phyloP scores from a whole-genome alignment of 257 asterid genomes.

The Cinchona pubescens region DNA sequence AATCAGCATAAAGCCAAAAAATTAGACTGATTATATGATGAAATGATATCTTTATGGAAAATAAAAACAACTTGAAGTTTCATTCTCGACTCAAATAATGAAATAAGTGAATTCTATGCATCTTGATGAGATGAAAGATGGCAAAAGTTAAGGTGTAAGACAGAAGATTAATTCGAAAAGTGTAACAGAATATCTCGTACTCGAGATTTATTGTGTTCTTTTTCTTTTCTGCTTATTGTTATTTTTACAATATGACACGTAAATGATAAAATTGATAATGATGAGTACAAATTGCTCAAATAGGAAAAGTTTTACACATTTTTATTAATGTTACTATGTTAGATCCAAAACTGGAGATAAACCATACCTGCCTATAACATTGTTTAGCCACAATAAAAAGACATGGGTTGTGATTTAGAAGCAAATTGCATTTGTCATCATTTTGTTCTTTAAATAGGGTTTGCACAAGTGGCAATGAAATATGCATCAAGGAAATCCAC shows the following conservation, averaged over 20 bases:
- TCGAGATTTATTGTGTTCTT: too few species aligned
- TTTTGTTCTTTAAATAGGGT: not conserved
- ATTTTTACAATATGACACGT: not conserved
- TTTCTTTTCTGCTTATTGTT: not conserved
- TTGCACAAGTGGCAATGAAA: not conserved
- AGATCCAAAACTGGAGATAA: not conserved
- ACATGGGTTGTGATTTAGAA: not conserved
- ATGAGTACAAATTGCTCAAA: not conserved
- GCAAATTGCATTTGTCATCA: not conserved
- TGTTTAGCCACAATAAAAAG: not conserved
- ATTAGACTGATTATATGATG: not conserved
- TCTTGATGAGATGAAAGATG: too few species aligned
- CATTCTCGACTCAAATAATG: not conserved
- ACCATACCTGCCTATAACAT: not conserved
- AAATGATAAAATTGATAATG: not conserved
- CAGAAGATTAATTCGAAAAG: too few species aligned
- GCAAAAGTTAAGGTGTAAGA: not conserved
- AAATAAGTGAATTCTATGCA: too few species aligned
- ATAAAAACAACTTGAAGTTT: conserved; percentile 9
- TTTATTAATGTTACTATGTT: too few species aligned
- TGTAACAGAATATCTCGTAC: too few species aligned
- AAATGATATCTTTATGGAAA: not conserved
- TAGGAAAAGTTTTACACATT: not conserved
- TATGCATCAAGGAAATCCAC: not conserved
- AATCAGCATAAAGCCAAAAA: conserved; percentile 6